Evolutionary conservation across 768 basidiomycete genomes (phyloP).

Genomic region (Nidularia sp.): DNA sequence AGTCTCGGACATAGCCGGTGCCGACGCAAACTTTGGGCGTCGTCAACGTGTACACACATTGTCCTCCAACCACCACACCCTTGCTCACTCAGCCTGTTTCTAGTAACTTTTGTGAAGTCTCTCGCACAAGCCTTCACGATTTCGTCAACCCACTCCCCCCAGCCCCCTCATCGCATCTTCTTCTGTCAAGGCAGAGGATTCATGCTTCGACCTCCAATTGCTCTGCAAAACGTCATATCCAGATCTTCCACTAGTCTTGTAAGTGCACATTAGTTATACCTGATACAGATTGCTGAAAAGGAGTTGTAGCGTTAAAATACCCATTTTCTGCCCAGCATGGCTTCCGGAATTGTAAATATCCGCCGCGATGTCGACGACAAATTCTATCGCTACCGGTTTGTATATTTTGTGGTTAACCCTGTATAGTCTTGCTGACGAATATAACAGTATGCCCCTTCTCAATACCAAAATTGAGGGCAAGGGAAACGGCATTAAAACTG

Average conservation of each 20-base stretch:
- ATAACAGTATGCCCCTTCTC: constrained; percentile 84
- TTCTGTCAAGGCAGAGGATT: constrained; percentile 79
- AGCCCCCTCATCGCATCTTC: constrained; percentile 32
- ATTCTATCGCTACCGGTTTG: constrained; percentile 90
- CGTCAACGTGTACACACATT: constrained; percentile 18
- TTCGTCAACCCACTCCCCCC: constrained; percentile 51
- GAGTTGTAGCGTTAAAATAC: constrained; percentile 51
- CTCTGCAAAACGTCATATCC: constrained; percentile 57
- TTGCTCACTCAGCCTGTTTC: constrained; percentile 7
- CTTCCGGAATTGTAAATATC: constrained; percentile 85
- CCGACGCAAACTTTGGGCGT: constrained; percentile 11
- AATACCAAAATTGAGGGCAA: constrained; percentile 97
- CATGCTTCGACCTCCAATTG: constrained; percentile 90
- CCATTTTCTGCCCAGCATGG: constrained; percentile 65
- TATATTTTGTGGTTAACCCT: constrained; percentile 1
- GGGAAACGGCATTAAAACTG: constrained; percentile 99
- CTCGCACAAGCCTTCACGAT: constrained; percentile 48
- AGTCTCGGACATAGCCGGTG: too few species aligned
- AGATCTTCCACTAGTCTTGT: constrained; percentile 53
- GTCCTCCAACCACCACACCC: constrained; percentile 21
- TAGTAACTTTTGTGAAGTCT: constrained; percentile 15
- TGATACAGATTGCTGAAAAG: neutral
- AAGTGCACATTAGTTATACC: constrained; percentile 13
- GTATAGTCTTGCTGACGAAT: too few species aligned
- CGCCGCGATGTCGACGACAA: constrained; percentile 96